phyloP scores from a whole-genome alignment of 73 alveolate species.

The Paramecium octaurelia region DNA sequence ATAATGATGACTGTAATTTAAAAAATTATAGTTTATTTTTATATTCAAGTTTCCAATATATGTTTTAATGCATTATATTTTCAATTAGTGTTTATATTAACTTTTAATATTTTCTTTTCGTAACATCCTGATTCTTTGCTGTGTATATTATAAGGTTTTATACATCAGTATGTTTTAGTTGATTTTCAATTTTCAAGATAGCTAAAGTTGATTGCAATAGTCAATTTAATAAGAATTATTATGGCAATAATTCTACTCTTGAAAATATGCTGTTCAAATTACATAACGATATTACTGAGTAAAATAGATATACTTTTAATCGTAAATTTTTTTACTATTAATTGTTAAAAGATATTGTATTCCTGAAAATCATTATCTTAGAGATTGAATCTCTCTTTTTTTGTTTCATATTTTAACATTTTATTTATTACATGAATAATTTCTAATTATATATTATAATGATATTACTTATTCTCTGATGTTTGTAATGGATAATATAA shows the following conservation, averaged over 20 bases:
- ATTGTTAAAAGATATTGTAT: neutral
- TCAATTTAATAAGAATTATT: neutral
- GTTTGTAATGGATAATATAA: too few relatives aligned
- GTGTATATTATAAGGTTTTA: neutral
- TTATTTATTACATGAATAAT: neutral
- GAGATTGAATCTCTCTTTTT: neutral
- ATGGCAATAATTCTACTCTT: neutral
- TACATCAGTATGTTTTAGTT: neutral
- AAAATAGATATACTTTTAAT: neutral
- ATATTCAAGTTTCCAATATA: constrained; percentile 81
- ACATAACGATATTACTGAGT: neutral
- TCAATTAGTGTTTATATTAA: too few relatives aligned
- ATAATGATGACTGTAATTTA: constrained; percentile 73
- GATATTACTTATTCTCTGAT: too few relatives aligned
- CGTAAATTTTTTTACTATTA: too few relatives aligned
- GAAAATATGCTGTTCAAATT: constrained; percentile 16
- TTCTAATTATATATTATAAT: too few relatives aligned
- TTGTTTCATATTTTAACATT: neutral
- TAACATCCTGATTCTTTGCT: neutral
- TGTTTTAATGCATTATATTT: constrained; percentile 81
- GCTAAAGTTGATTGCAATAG: neutral
- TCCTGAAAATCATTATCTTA: constrained; percentile 37
- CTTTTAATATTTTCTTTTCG: neutral
- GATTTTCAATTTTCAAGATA: neutral
- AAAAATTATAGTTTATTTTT: constrained; percentile 67